These are phyloP conservation scores for Cyberlindnera euphorbiae DNA, from an alignment of 805 yeast genomes.

Conservation along the genomic window DNA sequence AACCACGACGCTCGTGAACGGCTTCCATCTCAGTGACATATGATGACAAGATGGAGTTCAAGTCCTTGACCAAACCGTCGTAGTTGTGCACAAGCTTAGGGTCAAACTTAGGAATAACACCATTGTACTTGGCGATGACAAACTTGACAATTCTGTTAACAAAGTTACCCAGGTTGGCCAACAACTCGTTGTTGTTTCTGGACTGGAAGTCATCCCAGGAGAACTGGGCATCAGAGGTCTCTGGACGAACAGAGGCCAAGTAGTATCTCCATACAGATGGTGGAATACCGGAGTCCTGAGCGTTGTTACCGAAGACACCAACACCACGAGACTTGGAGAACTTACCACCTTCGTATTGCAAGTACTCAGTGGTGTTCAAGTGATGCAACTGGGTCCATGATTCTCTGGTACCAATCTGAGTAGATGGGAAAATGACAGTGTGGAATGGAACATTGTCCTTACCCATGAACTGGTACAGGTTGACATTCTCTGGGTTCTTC, in stretches of 20 bases:
- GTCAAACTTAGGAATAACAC: slow-evolving; percentile 74
- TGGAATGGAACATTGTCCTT: slow-evolving; percentile 99
- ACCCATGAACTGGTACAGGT: slow-evolving; percentile 97
- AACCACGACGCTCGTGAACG: slow-evolving; percentile 79
- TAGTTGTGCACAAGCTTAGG: slow-evolving; percentile 44
- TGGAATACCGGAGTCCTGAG: slow-evolving; percentile 85
- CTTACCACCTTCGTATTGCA: slow-evolving; percentile 97
- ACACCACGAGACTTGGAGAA: slow-evolving; percentile 96
- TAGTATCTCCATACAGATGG: slow-evolving; percentile 98
- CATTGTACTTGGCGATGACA: slow-evolving; percentile 84
- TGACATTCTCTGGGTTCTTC: slow-evolving; percentile 85
- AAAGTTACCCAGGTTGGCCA: slow-evolving; percentile 95
- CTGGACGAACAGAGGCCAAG: slow-evolving; percentile 89
- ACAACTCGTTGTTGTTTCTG: slow-evolving; percentile 86
- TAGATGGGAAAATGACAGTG: slow-evolving; percentile 94
- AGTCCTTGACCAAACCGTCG: slow-evolving; percentile 44
- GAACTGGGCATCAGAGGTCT: slow-evolving; percentile 91
- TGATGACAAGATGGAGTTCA: slow-evolving; percentile 52
- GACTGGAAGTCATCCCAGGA: slow-evolving; percentile 96
- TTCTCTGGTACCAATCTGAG: slow-evolving; percentile 84
- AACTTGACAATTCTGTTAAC: slow-evolving; percentile 92
- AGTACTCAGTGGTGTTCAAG: slow-evolving; percentile 89
- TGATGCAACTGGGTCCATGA: slow-evolving; percentile 90
- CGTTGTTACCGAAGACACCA: slow-evolving; percentile 98
- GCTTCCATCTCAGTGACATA: slow-evolving; percentile 74